These are phyloP conservation scores for Sporothrix globosa DNA, from an alignment of 2,329 filamentous ascomycete species.

Conservation along the genomic window DNA sequence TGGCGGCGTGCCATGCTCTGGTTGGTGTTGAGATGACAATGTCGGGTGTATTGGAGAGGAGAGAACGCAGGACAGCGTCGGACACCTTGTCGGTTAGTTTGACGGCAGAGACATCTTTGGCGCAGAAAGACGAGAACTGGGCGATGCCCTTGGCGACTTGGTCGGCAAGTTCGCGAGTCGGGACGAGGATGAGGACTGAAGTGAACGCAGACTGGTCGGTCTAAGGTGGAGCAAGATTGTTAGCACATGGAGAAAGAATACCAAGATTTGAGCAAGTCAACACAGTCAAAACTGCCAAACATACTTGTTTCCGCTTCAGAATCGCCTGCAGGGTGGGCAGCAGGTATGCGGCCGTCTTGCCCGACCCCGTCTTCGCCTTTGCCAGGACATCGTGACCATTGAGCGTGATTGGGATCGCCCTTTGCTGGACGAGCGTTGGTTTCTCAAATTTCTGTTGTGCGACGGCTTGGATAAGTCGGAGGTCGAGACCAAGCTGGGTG, in stretches of 20 bases:
- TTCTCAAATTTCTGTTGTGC: constrained; percentile 80
- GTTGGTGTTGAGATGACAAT: constrained; percentile 89
- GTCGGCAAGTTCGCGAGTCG: constrained; percentile 89
- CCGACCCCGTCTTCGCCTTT: constrained; percentile 91
- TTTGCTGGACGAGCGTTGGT: constrained; percentile 86
- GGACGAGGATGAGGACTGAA: constrained; percentile 85
- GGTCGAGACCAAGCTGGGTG: constrained; percentile 75
- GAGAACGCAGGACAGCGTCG: constrained; percentile 82
- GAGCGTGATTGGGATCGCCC: constrained; percentile 84
- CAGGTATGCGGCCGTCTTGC: constrained; percentile 96
- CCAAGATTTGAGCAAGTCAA: too few species aligned
- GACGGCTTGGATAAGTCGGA: constrained; percentile 82
- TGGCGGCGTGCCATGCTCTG: constrained; percentile 77
- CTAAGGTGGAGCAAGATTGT: constrained; percentile 41
- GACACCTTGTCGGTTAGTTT: constrained; percentile 92
- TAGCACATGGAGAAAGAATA: not conserved
- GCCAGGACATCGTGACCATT: constrained; percentile 88
- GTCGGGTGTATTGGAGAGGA: constrained; percentile 84
- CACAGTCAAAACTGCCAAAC: constrained; percentile 3
- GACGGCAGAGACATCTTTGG: constrained; percentile 77
- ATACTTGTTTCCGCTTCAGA: constrained; percentile 68
- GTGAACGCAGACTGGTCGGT: constrained; percentile 59
- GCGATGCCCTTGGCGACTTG: constrained; percentile 83
- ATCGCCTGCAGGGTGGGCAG: constrained; percentile 86
- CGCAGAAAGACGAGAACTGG: constrained; percentile 78